These are phyloP conservation scores for Thymus quinquecostatus DNA, from an alignment of 257 asterid species.

Conservation along the genomic window DNA sequence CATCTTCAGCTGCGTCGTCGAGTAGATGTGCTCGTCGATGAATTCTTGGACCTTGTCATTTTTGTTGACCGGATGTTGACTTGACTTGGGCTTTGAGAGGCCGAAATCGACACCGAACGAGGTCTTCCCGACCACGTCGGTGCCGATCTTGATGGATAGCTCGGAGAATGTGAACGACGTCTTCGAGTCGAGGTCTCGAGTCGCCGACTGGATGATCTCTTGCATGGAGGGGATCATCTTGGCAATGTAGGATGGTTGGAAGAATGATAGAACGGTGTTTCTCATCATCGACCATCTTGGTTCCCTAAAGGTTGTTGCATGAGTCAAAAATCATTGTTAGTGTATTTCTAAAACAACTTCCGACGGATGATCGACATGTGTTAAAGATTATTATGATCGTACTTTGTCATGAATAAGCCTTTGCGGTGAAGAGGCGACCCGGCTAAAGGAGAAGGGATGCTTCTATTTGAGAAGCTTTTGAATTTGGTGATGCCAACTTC, in stretches of 20 bases:
- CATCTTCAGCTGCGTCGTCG: constrained; percentile 97
- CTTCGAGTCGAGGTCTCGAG: constrained; percentile 55
- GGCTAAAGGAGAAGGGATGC: background rate
- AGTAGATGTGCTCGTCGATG: constrained; percentile 83
- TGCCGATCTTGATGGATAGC: constrained; percentile 76
- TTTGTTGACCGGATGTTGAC: constrained; percentile 16
- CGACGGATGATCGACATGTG: too few species aligned
- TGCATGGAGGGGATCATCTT: constrained; percentile 86
- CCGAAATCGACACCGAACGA: constrained; percentile 90
- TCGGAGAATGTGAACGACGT: constrained; percentile 68
- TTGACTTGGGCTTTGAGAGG: constrained; percentile 59
- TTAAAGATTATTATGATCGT: background rate
- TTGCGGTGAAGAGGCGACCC: background rate
- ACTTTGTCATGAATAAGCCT: constrained; percentile 89
- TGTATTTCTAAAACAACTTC: too few species aligned
- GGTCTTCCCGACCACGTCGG: constrained; percentile 85
- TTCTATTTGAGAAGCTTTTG: constrained; percentile 42
- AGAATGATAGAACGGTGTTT: constrained; percentile 74
- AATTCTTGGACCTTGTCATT: constrained; percentile 56
- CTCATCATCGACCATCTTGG: constrained; percentile 92
- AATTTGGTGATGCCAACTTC: constrained; percentile 89
- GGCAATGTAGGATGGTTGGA: constrained; percentile 92
- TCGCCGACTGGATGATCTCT: constrained; percentile 59
- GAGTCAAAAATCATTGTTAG: background rate
- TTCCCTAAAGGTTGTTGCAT: constrained; percentile 49